Evolutionary conservation across 345 rosid genomes (phyloP).

Genomic region (Durio zibethinus): DNA sequence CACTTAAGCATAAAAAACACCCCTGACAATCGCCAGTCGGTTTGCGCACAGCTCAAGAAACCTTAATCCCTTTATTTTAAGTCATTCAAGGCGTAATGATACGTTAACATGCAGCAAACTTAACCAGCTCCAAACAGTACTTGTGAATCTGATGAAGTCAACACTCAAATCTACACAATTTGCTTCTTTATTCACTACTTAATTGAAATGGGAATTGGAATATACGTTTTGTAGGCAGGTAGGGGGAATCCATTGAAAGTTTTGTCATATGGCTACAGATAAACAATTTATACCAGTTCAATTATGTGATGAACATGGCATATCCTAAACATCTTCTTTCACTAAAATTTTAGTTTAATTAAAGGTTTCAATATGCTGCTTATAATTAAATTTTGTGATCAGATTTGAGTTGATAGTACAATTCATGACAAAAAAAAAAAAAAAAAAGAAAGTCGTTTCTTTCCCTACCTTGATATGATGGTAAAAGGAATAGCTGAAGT

Average conservation of each 20-base stretch:
- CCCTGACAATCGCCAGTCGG: neutral
- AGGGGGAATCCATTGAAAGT: neutral
- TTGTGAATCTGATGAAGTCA: neutral
- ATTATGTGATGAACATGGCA: neutral
- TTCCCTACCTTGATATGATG: neutral
- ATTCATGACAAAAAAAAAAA: neutral
- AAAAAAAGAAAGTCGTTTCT: neutral
- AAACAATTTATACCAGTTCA: neutral
- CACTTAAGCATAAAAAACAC: neutral
- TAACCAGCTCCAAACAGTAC: neutral
- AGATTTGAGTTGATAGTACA: neutral
- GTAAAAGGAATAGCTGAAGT: neutral
- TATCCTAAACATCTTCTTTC: neutral
- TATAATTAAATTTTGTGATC: neutral
- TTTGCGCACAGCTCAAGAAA: conserved; percentile 28
- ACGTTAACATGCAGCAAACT: conserved; percentile 9
- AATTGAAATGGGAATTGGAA: neutral
- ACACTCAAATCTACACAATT: neutral
- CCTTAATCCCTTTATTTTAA: neutral
- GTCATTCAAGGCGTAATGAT: neutral
- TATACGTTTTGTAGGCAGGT: neutral
- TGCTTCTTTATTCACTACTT: neutral
- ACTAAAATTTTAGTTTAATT: neutral
- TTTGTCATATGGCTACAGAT: neutral
- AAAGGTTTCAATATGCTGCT: neutral